These are phyloP conservation scores for Nakaseomyces nivariensis DNA, from an alignment of 1,139 yeast species.

Conservation along the genomic window DNA sequence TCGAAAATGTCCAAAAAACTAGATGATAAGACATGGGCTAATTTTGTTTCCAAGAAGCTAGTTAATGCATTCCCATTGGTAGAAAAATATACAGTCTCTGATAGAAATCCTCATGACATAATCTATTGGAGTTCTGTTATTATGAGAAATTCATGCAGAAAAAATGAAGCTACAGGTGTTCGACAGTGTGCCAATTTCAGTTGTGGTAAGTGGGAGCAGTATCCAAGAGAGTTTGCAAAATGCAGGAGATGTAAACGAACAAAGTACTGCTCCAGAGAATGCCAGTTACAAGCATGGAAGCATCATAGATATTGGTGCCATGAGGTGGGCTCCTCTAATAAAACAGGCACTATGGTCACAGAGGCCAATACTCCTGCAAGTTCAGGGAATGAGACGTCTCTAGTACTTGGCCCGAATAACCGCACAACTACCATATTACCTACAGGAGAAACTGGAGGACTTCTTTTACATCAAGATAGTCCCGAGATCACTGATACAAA, in stretches of 20 bases:
- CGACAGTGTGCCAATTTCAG: slow-evolving; percentile 90
- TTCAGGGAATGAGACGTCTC: not conserved
- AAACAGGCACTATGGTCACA: slow-evolving; percentile 5
- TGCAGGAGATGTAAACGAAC: slow-evolving; percentile 92
- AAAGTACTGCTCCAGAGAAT: slow-evolving; percentile 85
- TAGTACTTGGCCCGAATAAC: not conserved
- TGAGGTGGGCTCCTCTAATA: slow-evolving; percentile 16
- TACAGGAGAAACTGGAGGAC: slow-evolving; percentile 2
- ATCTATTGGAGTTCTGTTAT: slow-evolving; percentile 96
- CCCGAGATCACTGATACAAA: slow-evolving; percentile 6
- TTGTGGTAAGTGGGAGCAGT: slow-evolving; percentile 94
- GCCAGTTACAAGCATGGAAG: slow-evolving; percentile 88
- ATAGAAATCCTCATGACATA: slow-evolving; percentile 59
- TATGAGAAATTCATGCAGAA: slow-evolving; percentile 88
- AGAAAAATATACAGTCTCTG: slow-evolving; percentile 75
- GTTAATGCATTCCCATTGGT: slow-evolving; percentile 81
- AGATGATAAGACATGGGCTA: slow-evolving; percentile 14
- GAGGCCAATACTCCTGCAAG: slow-evolving; percentile 6
- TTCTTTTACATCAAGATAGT: not conserved
- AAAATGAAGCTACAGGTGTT: slow-evolving; percentile 86
- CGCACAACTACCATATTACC: slow-evolving; percentile 4
- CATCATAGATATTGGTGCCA: slow-evolving; percentile 91
- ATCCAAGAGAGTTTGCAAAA: slow-evolving; percentile 86
- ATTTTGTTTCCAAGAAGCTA: slow-evolving; percentile 20
- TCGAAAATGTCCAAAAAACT: slow-evolving; percentile 13